A percentile compares a stretch with the other conserved stretches of the same genome.
Evolutionary conservation across 2,329 filamentous ascomycete genomes (phyloP).

Genomic region (Phialophora tarda): DNA sequence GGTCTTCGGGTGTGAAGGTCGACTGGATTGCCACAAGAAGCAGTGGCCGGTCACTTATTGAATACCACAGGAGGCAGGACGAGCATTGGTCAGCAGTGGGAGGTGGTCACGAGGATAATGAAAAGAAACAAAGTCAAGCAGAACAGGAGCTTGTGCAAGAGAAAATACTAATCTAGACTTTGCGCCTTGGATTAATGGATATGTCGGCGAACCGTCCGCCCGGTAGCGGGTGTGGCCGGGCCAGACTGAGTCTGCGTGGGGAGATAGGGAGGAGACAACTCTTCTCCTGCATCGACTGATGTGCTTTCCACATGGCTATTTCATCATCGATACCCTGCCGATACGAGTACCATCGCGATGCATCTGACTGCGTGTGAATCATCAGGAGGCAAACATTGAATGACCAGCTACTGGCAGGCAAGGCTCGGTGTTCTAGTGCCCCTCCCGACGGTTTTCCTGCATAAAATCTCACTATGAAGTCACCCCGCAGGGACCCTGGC

Average conservation of each 20-base stretch:
- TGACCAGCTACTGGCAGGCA: neutral
- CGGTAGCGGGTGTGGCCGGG: constrained; percentile 15
- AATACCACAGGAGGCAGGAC: constrained; percentile 12
- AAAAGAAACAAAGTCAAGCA: constrained; percentile 9
- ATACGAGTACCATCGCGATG: neutral
- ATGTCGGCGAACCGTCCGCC: constrained; percentile 14
- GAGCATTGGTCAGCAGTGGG: constrained; percentile 23
- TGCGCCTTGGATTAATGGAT: constrained; percentile 11
- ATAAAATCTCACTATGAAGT: constrained; percentile 5
- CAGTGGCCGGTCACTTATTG: constrained; percentile 12
- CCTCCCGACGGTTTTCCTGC: constrained; percentile 1
- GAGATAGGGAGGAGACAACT: neutral
- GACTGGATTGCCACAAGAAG: constrained; percentile 6
- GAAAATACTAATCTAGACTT: constrained; percentile 26
- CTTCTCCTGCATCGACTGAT: neutral
- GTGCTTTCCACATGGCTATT: neutral
- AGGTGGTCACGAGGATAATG: constrained; percentile 23
- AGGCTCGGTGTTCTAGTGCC: neutral
- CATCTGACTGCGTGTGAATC: neutral
- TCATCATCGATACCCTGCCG: neutral
- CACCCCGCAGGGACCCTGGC: constrained; percentile 10
- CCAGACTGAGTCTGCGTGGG: neutral
- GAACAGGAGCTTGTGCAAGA: constrained; percentile 17
- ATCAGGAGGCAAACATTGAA: neutral
- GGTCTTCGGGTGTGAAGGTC: constrained; percentile 1